A percentile compares a stretch with the other conserved stretches of the same genome.
phyloP scores from a whole-genome alignment of 306 rosid species.

The Casuarina equisetifolia region DNA sequence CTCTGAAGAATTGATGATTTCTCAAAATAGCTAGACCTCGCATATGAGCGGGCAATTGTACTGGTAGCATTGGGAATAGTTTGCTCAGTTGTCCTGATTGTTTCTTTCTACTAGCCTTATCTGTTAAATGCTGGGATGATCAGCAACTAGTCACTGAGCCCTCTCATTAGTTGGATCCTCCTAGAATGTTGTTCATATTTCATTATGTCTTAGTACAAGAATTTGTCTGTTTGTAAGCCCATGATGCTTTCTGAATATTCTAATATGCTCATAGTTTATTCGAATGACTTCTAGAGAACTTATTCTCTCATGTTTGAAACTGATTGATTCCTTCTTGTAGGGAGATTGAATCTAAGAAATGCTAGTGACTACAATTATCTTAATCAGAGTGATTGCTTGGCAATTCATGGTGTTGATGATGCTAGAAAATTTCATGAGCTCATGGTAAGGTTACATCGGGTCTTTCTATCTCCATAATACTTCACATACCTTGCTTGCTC shows the following conservation, averaged over 20 bases:
- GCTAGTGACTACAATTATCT: conserved; percentile 85
- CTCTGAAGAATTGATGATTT: neutral
- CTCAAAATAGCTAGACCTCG: neutral
- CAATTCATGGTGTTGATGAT: conserved; percentile 73
- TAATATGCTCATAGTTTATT: conserved; percentile 20
- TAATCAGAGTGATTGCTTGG: conserved; percentile 78
- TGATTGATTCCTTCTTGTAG: conserved; percentile 48
- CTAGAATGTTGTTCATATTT: conserved; percentile 6
- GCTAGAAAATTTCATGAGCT: conserved; percentile 57
- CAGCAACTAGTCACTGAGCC: conserved; percentile 9
- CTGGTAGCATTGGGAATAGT: conserved; percentile 2
- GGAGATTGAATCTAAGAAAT: conserved; percentile 63
- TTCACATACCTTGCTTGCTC: conserved; percentile 22
- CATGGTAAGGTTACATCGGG: conserved; percentile 50
- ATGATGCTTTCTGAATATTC: neutral
- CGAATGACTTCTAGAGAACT: neutral
- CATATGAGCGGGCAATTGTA: neutral
- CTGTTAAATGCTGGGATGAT: conserved; percentile 7
- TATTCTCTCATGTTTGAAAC: conserved; percentile 20
- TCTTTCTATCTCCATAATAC: conserved; percentile 23
- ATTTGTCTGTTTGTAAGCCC: conserved; percentile 13
- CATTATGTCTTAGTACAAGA: conserved; percentile 7
- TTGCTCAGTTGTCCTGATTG: conserved; percentile 5
- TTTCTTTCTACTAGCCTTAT: conserved; percentile 3
- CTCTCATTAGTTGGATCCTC: conserved; percentile 12